A percentile compares a stretch with the other conserved stretches of the same genome.
Conservation (phyloP, 441 rosid species). For the Iberis amara region DNA sequence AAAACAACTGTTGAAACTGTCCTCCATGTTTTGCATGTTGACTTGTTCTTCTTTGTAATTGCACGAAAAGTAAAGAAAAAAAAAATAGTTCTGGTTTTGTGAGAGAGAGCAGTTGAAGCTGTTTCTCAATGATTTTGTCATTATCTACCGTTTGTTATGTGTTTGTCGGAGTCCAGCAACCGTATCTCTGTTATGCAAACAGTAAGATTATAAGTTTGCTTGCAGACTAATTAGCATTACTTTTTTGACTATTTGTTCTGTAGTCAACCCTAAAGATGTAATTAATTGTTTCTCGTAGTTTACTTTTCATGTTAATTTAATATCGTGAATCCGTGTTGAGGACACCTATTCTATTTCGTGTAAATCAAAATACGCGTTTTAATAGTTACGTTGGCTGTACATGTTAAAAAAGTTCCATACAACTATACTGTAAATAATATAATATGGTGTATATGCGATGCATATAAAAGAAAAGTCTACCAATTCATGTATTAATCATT, state of each 20-base stretch:
- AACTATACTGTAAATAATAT: neutral
- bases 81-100: conserved; percentile 11
- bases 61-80: conserved; percentile 14
- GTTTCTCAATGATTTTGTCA: conserved; percentile 29
- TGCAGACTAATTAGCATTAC: conserved; percentile 4
- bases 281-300: no score
- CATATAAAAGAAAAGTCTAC: no score
- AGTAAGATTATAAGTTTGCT: conserved; percentile 3
- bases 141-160: conserved; percentile 10
- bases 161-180: conserved; percentile 20
- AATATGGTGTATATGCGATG: no score
- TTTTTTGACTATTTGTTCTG: neutral
- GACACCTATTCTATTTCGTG: neutral
- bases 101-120: conserved; percentile 28
- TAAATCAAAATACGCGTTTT: no score
- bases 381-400: neutral
- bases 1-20: neutral
- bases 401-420: neutral
- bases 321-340: no score
- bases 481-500: conserved; percentile 8
- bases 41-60: neutral
- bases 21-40: neutral
- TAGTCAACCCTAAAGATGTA: neutral
- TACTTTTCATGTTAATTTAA: neutral
- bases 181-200: conserved; percentile 25